A percentile compares a stretch with the other conserved stretches of the same genome.
These are phyloP conservation scores for Westerdykella sp. DNA, from an alignment of 2,329 filamentous ascomycete genomes.

Conservation along the genomic window DNA sequence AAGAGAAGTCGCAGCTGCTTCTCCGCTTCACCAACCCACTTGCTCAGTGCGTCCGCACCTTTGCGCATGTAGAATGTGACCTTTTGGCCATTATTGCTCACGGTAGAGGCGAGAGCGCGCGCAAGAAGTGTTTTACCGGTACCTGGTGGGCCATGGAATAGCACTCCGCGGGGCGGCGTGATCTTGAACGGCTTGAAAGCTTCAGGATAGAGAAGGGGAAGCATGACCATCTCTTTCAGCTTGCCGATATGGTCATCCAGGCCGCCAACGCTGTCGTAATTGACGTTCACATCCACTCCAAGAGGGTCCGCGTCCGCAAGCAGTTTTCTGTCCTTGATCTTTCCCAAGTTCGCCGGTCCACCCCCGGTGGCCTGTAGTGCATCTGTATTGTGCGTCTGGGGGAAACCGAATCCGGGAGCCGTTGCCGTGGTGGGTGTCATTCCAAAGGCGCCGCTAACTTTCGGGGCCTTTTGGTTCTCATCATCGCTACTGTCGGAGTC, in stretches of 20 bases:
- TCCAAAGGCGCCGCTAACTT: conserved; percentile 56
- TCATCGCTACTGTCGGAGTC: conserved; percentile 98
- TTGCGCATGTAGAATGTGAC: conserved; percentile 99
- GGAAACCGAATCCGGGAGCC: conserved; percentile 48
- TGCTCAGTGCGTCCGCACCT: conserved; percentile 92
- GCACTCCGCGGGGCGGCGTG: conserved; percentile 85
- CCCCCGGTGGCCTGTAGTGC: conserved; percentile 48
- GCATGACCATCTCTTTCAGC: conserved; percentile 95
- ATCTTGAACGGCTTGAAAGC: conserved; percentile 88
- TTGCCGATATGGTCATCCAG: conserved; percentile 92
- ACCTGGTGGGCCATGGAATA: conserved; percentile 95
- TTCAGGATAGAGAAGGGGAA: conserved; percentile 90
- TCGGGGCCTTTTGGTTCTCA: conserved; percentile 62
- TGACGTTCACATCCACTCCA: conserved; percentile 85
- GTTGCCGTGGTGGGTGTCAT: conserved; percentile 54
- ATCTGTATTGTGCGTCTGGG: conserved; percentile 54
- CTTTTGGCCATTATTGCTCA: conserved; percentile 82
- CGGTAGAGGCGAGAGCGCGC: conserved; percentile 82
- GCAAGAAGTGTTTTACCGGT: conserved; percentile 98
- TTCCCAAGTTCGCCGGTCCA: conserved; percentile 78
- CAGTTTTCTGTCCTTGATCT: conserved; percentile 85
- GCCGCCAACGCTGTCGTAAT: conserved; percentile 90
- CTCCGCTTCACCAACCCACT: conserved; percentile 98
- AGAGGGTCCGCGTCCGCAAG: conserved; percentile 91
- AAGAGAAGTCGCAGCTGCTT: conserved; percentile 89